Conservation (phyloP, 2,329 filamentous ascomycete genomes). For the Aspergillus sp. region DNA sequence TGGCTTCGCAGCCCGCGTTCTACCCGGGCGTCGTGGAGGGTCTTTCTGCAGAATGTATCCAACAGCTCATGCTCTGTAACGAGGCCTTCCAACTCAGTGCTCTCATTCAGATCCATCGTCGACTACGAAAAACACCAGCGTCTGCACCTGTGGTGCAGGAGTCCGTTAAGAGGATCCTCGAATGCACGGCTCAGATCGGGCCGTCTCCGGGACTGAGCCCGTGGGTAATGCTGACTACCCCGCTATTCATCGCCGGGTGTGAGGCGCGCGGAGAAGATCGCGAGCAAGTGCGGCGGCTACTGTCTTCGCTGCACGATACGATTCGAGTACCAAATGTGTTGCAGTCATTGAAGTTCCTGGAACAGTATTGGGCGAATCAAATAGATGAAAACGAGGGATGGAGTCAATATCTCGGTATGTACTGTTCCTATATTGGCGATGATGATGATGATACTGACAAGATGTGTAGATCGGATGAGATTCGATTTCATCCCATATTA, state of each 20-base stretch:
- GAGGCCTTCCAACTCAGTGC: constrained; percentile 47
- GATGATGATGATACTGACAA: no score
- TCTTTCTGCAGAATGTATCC: constrained; percentile 34
- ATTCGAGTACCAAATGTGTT: constrained; percentile 46
- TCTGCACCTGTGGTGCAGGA: constrained; percentile 35
- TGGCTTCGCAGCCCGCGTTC: constrained; percentile 32
- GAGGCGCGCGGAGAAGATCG: constrained; percentile 42
- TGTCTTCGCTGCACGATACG: constrained; percentile 40
- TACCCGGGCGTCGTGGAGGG: constrained; percentile 40
- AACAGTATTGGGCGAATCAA: constrained; percentile 40
- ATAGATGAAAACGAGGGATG: constrained; percentile 39
- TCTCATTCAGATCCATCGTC: constrained; percentile 45
- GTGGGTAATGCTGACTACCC: constrained; percentile 47
- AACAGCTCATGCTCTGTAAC: constrained; percentile 44
- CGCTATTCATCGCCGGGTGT: constrained; percentile 47
- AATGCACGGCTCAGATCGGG: constrained; percentile 40
- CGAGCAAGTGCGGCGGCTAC: constrained; percentile 33
- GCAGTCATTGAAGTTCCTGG: constrained; percentile 44
- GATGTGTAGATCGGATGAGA: constrained; percentile 34
- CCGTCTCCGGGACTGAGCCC: constrained; percentile 44
- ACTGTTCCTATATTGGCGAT: neutral
- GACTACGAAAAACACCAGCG: constrained; percentile 36
- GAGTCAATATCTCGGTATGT: constrained; percentile 42
- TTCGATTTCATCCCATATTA: constrained; percentile 25
- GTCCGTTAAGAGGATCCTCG: constrained; percentile 42